phyloP scores from a whole-genome alignment of 768 basidiomycete genomes.

The Chalciporus pseudorubinellus region DNA sequence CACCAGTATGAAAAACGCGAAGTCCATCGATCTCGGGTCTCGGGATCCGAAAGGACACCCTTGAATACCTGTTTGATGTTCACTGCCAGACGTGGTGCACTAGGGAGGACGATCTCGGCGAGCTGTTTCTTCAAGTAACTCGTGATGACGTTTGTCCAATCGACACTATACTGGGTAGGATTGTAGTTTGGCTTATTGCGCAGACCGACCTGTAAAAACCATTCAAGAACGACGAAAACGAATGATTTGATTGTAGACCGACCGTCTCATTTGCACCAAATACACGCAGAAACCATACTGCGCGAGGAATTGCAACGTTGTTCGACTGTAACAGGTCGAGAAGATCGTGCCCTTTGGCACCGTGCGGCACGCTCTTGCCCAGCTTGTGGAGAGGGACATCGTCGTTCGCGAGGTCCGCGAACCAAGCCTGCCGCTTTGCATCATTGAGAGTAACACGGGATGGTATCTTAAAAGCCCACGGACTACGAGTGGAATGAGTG shows the following conservation, averaged over 20 bases:
- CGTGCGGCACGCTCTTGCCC: slow-evolving; percentile 83
- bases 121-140: slow-evolving; percentile 83
- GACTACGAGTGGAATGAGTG: slow-evolving; percentile 25
- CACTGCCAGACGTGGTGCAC: slow-evolving; percentile 68
- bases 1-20: slow-evolving; percentile 79
- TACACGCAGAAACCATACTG: slow-evolving; percentile 85
- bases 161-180: slow-evolving; percentile 78
- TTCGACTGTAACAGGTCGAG: slow-evolving; percentile 76
- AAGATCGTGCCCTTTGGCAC: slow-evolving; percentile 80
- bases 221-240: neutral
- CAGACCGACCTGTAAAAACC: slow-evolving; percentile 54
- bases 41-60: slow-evolving; percentile 69
- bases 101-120: slow-evolving; percentile 74
- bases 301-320: slow-evolving; percentile 74
- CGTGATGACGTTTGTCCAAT: slow-evolving; percentile 82
- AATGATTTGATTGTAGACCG: slow-evolving; percentile 4
- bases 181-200: slow-evolving; percentile 79
- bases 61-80: slow-evolving; percentile 87
- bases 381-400: slow-evolving; percentile 78
- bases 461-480: slow-evolving; percentile 74
- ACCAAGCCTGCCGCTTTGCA: slow-evolving; percentile 77
- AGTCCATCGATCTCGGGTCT: slow-evolving; percentile 73
- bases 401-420: slow-evolving; percentile 77
- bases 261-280: slow-evolving; percentile 88
- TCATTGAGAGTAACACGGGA: slow-evolving; percentile 82